Evolutionary conservation across 2,329 filamentous ascomycete species (phyloP).

Genomic region (Alternaria dauci): DNA sequence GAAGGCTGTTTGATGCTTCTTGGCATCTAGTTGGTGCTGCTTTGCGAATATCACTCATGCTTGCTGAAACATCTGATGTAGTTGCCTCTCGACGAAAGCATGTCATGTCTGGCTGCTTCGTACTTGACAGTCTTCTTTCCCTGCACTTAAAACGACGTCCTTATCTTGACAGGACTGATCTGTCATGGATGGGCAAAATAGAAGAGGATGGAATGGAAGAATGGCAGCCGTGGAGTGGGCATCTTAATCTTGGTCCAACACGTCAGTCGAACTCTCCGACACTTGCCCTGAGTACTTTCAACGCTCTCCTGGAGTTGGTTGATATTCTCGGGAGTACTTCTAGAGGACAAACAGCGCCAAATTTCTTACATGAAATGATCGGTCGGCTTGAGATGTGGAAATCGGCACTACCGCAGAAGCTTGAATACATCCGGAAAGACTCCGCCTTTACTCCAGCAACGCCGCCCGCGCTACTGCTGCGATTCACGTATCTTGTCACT

Average conservation of each 20-base stretch:
- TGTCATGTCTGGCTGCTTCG: constrained; percentile 65
- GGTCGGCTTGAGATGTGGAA: constrained; percentile 52
- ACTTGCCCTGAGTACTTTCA: constrained; percentile 62
- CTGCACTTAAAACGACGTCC: constrained; percentile 59
- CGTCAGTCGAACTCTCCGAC: constrained; percentile 37
- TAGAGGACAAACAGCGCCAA: constrained; percentile 26
- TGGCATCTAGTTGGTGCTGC: constrained; percentile 72
- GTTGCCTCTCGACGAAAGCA: constrained; percentile 45
- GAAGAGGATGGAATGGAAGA: constrained; percentile 74
- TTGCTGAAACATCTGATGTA: constrained; percentile 46
- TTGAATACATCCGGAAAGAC: constrained; percentile 35
- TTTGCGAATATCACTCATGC: constrained; percentile 60
- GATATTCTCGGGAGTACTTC: constrained; percentile 31
- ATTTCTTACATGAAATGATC: constrained; percentile 47
- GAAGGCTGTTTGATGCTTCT: constrained; percentile 64
- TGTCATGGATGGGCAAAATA: constrained; percentile 58
- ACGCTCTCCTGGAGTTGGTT: constrained; percentile 55
- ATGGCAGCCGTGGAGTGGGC: constrained; percentile 74
- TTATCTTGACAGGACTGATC: constrained; percentile 60
- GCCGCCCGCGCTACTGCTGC: constrained; percentile 40
- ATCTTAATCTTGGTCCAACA: constrained; percentile 46
- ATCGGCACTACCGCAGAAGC: constrained; percentile 32
- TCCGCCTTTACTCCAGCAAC: constrained; percentile 26
- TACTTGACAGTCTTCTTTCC: constrained; percentile 67
- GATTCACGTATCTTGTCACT: constrained; percentile 36